Conservation (phyloP, 2,329 filamentous ascomycete species). For the Balansia obtecta region DNA sequence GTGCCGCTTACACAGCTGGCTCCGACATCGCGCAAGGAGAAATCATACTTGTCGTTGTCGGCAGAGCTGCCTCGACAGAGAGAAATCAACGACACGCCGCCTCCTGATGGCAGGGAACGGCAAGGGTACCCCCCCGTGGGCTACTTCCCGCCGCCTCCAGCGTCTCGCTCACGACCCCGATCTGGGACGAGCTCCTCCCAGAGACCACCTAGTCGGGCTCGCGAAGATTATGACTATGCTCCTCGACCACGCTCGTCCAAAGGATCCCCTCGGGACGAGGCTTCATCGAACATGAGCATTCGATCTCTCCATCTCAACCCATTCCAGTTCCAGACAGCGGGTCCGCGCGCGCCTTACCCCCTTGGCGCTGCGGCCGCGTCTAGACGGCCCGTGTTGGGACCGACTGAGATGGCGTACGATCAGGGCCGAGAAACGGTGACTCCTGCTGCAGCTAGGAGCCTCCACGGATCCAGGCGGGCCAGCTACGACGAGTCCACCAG, state of each 20-base stretch:
- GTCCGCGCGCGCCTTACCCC: conserved; percentile 25
- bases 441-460: conserved; percentile 21
- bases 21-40: conserved; percentile 26
- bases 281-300: conserved; percentile 16
- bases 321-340: conserved; percentile 40
- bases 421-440: conserved; percentile 14
- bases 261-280: conserved; percentile 20
- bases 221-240: conserved; percentile 31
- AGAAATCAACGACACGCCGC: conserved; percentile 24
- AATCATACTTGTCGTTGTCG: conserved; percentile 11
- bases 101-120: conserved; percentile 20
- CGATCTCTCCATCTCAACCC: conserved; percentile 26
- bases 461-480: conserved; percentile 16
- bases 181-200: conserved; percentile 30
- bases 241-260: conserved; percentile 19
- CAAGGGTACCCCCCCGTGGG: conserved; percentile 34
- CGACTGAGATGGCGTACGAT: conserved; percentile 16
- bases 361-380: conserved; percentile 20
- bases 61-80: conserved; percentile 22
- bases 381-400: conserved; percentile 25
- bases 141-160: conserved; percentile 35
- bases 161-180: conserved; percentile 27
- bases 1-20: conserved; percentile 42
- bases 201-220: conserved; percentile 19
- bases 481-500: conserved; percentile 22